Base-by-base conservation (phyloP, 108 stramenopile species). In the Cyclotella baltica region DNA sequence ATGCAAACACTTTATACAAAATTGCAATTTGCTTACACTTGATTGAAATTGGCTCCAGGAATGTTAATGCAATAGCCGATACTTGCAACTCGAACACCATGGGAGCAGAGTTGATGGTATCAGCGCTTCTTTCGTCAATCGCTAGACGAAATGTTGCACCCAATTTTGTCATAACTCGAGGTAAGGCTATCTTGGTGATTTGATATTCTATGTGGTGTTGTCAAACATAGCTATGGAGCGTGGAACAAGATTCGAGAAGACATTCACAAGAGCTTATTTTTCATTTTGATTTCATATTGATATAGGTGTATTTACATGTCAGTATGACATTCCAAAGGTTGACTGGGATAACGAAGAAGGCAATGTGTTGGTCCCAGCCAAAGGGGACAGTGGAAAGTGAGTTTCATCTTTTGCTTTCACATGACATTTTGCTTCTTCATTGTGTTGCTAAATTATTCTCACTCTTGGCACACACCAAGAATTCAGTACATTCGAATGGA, bases 401-500 rank as follows among this genome's bases (percentile, higher is more conserved):
- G 75, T 61, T 2, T 25, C 55, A n/a, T n/a, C n/a, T n/a, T n/a
- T n/a, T n/a, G n/a, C n/a, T n/a, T n/a, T n/a, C n/a, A n/a, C n/a
- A n/a, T n/a, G n/a, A n/a, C n/a, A n/a, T n/a, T n/a, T n/a, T n/a
- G n/a, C n/a, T n/a, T n/a, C n/a, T n/a, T n/a, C n/a, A n/a, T n/a
- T n/a, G n/a, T n/a, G n/a, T n/a, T n/a, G n/a, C n/a, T n/a, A n/a
- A n/a, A n/a, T n/a, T n/a, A n/a, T n/a, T n/a, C n/a, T n/a, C n/a
- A n/a, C n/a, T n/a, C n/a, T n/a, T n/a, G n/a, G n/a, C n/a, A n/a
- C n/a, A n/a, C n/a, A n/a, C n/a, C n/a, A n/a, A 77, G 76, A 40
- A 97, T 82, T 52, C 98, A 98, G 84, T 98, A 94, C 81, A 96
- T 97, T 73, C 90, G 96, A n/a, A 99, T 99, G 98, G 99, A 99